A percentile compares a stretch with the other conserved stretches of the same genome.
phyloP scores from a whole-genome alignment of 148 eudicot genomes.

The Silene latifolia region DNA sequence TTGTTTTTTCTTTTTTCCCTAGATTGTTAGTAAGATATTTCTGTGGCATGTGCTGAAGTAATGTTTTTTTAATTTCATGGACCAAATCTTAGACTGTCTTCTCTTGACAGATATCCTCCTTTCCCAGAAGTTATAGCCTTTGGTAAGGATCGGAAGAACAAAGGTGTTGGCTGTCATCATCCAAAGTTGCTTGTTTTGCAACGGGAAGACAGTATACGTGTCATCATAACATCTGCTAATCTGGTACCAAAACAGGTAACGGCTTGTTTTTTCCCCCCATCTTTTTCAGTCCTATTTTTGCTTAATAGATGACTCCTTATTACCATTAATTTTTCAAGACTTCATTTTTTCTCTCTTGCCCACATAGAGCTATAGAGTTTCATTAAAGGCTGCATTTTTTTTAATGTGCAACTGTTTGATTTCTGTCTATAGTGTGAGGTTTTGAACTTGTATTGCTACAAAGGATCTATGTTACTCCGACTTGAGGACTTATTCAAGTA shows the following conservation, averaged over 20 bases:
- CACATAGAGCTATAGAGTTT: not conserved
- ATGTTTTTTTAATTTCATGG: conserved; percentile 16
- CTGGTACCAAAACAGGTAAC: conserved; percentile 75
- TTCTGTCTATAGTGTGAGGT: not conserved
- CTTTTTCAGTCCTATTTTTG: conserved; percentile 1
- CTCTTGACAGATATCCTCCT: conserved; percentile 68
- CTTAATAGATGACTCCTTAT: not conserved
- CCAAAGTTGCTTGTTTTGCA: conserved; percentile 82
- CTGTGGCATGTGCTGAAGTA: conserved; percentile 6
- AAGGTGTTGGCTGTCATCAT: conserved; percentile 92
- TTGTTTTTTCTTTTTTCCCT: not conserved
- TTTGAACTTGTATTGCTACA: not conserved
- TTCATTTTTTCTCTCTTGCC: not conserved
- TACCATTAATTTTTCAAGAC: not conserved
- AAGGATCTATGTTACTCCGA: too few relatives aligned
- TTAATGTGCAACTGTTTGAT: not conserved
- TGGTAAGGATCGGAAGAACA: conserved; percentile 66
- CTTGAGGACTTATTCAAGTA: not conserved
- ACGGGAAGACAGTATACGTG: conserved; percentile 70
- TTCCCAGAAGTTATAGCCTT: conserved; percentile 88
- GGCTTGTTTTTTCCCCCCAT: not conserved
- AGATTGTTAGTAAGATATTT: not conserved
- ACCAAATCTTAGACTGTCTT: conserved; percentile 7
- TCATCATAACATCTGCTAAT: conserved; percentile 83
- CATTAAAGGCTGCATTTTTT: not conserved